Evolutionary conservation across 2,329 filamentous ascomycete genomes (phyloP), one percentile per base, ranked within the genome.

Genomic region (Dichotomopilus funicola): DNA sequence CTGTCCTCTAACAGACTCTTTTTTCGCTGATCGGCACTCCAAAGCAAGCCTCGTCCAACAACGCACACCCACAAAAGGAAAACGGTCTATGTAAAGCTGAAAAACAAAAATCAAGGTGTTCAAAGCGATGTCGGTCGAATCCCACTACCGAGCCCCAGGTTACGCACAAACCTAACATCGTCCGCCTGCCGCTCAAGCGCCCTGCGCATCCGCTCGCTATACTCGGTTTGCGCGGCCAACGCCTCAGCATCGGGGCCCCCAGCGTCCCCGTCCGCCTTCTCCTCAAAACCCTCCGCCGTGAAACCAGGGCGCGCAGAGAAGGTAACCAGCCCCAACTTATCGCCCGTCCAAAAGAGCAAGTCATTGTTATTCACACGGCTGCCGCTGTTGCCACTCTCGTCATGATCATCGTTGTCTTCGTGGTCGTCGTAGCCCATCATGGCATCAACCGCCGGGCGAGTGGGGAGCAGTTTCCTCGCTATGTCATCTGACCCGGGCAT

Each of bases 331-430:
- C 90, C 91, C 47, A 96, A 73, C 60, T 85, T 85, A 56, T 95
- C 90, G 13, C 90, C 91, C 0, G 91, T 96, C 91, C 91, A 96
- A 47, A 96, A 76, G 4, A 95, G 70, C 10, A 96, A 71, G 63
- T 92, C 86, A 64, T 90, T 84, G 49, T 81, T 68, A 61, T 81
- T 82, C 10, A 36, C 55, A 45, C 59, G 57, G 12, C 59, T 59
- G 19, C 57, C 57, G 5, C 64, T 55, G 9, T 48, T 43, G 9
- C 67, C 65, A 58, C 38, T 13, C 33, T 40, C 19, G 13, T n/a
- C 7, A 5, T 34, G 34, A 5, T 33, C 35, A n/a, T 45, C 13
- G n/a, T 19, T 11, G 7, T 40, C 43, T 5, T 34, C 40, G n/a
- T 42, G 65, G 61, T n/a, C 64, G 59, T 44, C 58, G 71, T 33